Percentiles rank a stretch among this genome's conserved stretches.
These are phyloP conservation scores for Beta vulgaris DNA, from an alignment of 148 eudicot species.

Conservation along the genomic window DNA sequence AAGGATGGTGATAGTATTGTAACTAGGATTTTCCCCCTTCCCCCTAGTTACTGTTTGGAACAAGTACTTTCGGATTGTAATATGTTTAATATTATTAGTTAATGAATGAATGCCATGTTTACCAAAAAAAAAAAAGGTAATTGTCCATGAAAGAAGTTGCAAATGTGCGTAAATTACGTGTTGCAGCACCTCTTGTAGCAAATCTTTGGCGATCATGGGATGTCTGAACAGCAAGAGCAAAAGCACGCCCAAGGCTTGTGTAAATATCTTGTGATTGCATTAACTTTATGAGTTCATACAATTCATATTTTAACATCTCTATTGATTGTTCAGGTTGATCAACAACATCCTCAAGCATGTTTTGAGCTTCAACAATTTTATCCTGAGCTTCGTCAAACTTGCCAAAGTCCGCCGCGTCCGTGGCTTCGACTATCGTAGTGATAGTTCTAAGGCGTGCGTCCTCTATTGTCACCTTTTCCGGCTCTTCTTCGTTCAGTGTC, in stretches of 20 bases:
- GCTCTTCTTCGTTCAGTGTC: neutral
- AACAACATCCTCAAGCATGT: slow-evolving; percentile 9
- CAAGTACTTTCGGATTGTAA: too few species aligned
- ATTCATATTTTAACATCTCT: slow-evolving; percentile 2
- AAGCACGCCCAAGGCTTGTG: slow-evolving; percentile 11
- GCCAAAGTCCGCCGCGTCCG: neutral
- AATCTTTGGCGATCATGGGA: slow-evolving; percentile 3
- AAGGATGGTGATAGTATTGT: too few species aligned
- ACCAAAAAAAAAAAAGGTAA: too few species aligned
- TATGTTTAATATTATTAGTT: too few species aligned
- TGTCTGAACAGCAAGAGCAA: slow-evolving; percentile 6
- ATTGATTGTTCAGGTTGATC: neutral
- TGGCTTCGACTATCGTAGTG: slow-evolving; percentile 4
- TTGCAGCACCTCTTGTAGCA: too few species aligned
- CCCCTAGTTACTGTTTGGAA: too few species aligned
- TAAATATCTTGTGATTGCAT: slow-evolving; percentile 1
- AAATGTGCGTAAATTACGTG: too few species aligned
- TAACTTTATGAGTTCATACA: neutral
- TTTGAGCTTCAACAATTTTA: neutral
- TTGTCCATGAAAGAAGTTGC: too few species aligned
- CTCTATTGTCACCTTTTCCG: slow-evolving; percentile 12
- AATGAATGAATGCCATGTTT: too few species aligned
- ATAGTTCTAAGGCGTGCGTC: neutral
- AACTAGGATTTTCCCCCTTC: too few species aligned
- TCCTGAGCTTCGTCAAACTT: slow-evolving; percentile 3